phyloP scores from a whole-genome alignment of 805 yeast species.

The Sugiyamaella qingdaonensis region DNA sequence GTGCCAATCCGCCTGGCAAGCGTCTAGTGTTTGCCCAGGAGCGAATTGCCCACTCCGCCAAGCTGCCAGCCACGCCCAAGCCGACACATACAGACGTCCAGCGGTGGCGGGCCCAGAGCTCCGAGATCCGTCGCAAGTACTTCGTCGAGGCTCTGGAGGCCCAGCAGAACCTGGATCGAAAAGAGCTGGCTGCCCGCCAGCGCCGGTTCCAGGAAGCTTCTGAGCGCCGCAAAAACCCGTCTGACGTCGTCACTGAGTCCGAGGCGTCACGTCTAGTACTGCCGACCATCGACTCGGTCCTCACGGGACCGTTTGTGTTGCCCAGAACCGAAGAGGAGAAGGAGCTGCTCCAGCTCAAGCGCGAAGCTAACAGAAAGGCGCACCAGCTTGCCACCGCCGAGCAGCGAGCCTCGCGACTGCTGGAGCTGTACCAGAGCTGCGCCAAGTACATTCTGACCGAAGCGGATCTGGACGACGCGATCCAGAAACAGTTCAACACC shows the following conservation, averaged over 20 bases:
- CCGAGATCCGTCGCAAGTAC: conserved; percentile 69
- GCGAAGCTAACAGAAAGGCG: conserved; percentile 61
- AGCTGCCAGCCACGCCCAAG: conserved; percentile 38
- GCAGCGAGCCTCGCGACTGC: conserved; percentile 50
- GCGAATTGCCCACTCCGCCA: conserved; percentile 52
- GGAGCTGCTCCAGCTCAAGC: conserved; percentile 51
- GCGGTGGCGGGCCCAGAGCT: conserved; percentile 47
- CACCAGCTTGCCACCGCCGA: conserved; percentile 50
- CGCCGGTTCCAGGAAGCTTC: conserved; percentile 34
- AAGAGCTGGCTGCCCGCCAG: conserved; percentile 37
- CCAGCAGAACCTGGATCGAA: conserved; percentile 48
- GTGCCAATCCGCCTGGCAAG: conserved; percentile 48
- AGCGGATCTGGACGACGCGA: conserved; percentile 53
- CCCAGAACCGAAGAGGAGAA: conserved; percentile 69
- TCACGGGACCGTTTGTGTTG: conserved; percentile 66
- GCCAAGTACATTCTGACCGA: conserved; percentile 69
- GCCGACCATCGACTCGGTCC: conserved; percentile 63
- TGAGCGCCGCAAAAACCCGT: background rate
- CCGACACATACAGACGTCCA: conserved; percentile 29
- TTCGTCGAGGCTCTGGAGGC: conserved; percentile 56
- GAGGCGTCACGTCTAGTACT: conserved; percentile 59
- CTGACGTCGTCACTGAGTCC: conserved; percentile 32
- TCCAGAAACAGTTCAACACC: conserved; percentile 48
- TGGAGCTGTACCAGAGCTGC: conserved; percentile 70
- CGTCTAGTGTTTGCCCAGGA: conserved; percentile 49